A percentile compares a stretch with the other conserved stretches of the same genome.
These are phyloP conservation scores for Singerocomus rubriflavus DNA, from an alignment of 1,284 basidiomycete species.

Conservation along the genomic window DNA sequence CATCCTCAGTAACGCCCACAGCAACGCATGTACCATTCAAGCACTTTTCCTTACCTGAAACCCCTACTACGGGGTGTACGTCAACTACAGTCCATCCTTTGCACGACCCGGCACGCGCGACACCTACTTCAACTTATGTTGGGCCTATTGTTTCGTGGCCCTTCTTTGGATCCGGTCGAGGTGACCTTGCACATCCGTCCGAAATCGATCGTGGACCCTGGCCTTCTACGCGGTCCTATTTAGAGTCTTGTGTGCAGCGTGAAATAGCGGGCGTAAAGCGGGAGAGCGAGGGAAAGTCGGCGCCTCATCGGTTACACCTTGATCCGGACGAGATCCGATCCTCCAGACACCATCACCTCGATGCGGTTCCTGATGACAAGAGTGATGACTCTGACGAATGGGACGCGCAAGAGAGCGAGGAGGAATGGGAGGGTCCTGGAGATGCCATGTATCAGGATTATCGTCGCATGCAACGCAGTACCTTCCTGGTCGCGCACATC, in stretches of 20 bases:
- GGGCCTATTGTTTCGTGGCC: slow-evolving; percentile 84
- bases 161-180: slow-evolving; percentile 78
- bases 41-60: slow-evolving; percentile 21
- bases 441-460: slow-evolving; percentile 77
- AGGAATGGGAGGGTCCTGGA: slow-evolving; percentile 71
- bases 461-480: slow-evolving; percentile 69
- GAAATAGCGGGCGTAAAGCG: slow-evolving; percentile 65
- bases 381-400: slow-evolving; percentile 72
- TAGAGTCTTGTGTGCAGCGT: slow-evolving; percentile 59
- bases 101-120: slow-evolving; percentile 4
- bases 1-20: slow-evolving; percentile 29
- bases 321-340: slow-evolving; percentile 71
- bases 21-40: slow-evolving; percentile 22
- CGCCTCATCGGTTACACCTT: slow-evolving; percentile 69
- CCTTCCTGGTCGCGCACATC: slow-evolving; percentile 71
- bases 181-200: slow-evolving; percentile 60
- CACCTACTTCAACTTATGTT: slow-evolving; percentile 38
- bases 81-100: neutral
- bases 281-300: slow-evolving; percentile 71
- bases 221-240: slow-evolving; percentile 54
- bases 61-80: slow-evolving; percentile 8
- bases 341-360: slow-evolving; percentile 64
- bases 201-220: slow-evolving; percentile 78
- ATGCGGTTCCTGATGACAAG: slow-evolving; percentile 62
- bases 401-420: slow-evolving; percentile 71